phyloP scores from a whole-genome alignment of 192 early-diverging fungal species.

The Coemansia sp. region DNA sequence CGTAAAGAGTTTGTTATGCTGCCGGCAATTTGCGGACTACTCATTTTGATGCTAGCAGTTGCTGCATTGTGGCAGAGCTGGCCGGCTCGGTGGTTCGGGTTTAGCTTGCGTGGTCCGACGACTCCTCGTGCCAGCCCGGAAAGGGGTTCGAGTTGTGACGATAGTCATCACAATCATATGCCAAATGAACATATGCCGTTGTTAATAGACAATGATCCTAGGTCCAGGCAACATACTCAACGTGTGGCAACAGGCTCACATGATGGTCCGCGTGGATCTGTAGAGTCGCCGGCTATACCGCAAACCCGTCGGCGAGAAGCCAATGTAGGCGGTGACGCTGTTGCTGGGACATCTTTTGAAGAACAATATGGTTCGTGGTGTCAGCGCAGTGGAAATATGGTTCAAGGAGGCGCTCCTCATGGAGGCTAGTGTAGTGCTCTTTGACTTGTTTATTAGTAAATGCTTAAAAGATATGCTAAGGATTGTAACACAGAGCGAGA shows the following conservation, averaged over 20 bases:
- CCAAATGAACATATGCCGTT: slow-evolving; percentile 34
- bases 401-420: slow-evolving; percentile 9
- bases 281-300: neutral
- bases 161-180: slow-evolving; percentile 3
- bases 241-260: neutral
- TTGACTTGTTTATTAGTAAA: neutral
- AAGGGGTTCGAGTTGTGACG: neutral
- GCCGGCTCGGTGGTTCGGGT: slow-evolving; percentile 8
- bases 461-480: too few relatives aligned
- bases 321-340: neutral
- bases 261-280: neutral
- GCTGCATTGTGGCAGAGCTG: slow-evolving; percentile 33
- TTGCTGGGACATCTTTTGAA: slow-evolving; percentile 20
- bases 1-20: slow-evolving; percentile 37
- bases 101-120: neutral
- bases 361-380: slow-evolving; percentile 52
- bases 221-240: neutral
- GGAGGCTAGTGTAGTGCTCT: neutral
- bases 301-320: neutral
- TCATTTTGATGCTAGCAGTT: slow-evolving; percentile 23
- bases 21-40: slow-evolving; percentile 27
- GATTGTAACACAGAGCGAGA: too few relatives aligned
- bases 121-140: slow-evolving; percentile 19
- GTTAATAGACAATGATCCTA: slow-evolving; percentile 51
- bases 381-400: slow-evolving; percentile 35